These are phyloP conservation scores for Zangia roseola DNA, from an alignment of 768 basidiomycete genomes.

Conservation along the genomic window DNA sequence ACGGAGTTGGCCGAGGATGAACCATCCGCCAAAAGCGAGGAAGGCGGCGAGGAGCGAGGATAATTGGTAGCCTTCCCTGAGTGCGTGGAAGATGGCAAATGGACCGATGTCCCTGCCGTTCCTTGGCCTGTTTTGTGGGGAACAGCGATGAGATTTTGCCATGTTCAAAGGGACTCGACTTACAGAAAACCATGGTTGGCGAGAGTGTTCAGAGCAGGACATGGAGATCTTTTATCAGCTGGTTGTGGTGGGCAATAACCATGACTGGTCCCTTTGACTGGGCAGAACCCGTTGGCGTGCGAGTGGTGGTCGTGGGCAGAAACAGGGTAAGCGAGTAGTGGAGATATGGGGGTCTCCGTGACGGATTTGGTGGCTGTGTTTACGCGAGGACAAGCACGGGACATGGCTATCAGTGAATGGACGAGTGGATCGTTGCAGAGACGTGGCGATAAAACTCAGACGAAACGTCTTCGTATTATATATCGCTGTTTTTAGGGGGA, in stretches of 20 bases:
- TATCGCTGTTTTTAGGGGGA: neutral
- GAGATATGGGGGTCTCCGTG: conserved; percentile 4
- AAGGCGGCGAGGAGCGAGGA: conserved; percentile 46
- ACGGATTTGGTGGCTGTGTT: neutral
- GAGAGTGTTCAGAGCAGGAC: conserved; percentile 71
- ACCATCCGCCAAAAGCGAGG: conserved; percentile 47
- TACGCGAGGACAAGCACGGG: neutral
- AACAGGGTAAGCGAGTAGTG: conserved; percentile 7
- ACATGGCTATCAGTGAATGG: conserved; percentile 4
- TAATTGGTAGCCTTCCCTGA: conserved; percentile 51
- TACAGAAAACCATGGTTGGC: conserved; percentile 78
- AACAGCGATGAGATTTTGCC: neutral
- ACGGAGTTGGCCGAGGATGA: conserved; percentile 40
- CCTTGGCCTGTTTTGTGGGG: conserved; percentile 38
- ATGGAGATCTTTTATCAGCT: conserved; percentile 59
- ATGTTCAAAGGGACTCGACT: conserved; percentile 26
- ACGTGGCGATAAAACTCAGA: neutral
- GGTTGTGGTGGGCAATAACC: conserved; percentile 43
- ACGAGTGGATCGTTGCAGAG: neutral
- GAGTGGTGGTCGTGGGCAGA: conserved; percentile 22
- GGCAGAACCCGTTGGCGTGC: conserved; percentile 33
- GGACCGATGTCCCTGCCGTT: conserved; percentile 49
- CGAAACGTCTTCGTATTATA: conserved; percentile 1
- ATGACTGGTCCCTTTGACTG: conserved; percentile 38
- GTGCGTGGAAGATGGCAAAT: conserved; percentile 38